Percentiles rank a stretch among this genome's conserved stretches.
These are phyloP conservation scores for Pseudocercospora vitis DNA, from an alignment of 2,329 filamentous ascomycete species.

Conservation along the genomic window DNA sequence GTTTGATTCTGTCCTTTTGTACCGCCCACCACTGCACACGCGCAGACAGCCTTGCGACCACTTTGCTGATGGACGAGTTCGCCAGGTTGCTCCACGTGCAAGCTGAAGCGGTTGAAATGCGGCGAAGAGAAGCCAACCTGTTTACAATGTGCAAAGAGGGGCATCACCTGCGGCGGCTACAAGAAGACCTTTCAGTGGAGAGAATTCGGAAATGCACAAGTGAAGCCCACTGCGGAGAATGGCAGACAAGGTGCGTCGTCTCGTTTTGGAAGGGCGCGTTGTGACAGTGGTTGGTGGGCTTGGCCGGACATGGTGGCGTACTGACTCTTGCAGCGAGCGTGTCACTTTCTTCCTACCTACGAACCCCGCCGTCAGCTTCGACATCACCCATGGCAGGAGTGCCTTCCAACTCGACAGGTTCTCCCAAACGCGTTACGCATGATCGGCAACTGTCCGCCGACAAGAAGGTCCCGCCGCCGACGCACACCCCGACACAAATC, in stretches of 20 bases:
- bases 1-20: background rate
- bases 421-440: too few relatives aligned
- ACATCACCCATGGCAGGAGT: constrained; percentile 4
- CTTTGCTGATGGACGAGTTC: constrained; percentile 27
- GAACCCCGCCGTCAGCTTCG: background rate
- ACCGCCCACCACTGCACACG: background rate
- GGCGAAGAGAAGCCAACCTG: constrained; percentile 63
- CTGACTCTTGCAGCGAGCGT: constrained; percentile 16
- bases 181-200: constrained; percentile 77
- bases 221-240: constrained; percentile 48
- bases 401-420: too few relatives aligned
- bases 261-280: background rate
- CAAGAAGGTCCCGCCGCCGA: constrained; percentile 4
- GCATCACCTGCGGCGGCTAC: constrained; percentile 68
- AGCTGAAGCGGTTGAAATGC: constrained; percentile 71
- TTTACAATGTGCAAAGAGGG: constrained; percentile 52
- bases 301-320: background rate
- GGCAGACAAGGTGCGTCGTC: constrained; percentile 13
- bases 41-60: constrained; percentile 6
- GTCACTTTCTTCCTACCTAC: constrained; percentile 1
- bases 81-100: constrained; percentile 70
- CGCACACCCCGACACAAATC: background rate
- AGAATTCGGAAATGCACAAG: constrained; percentile 64
- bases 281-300: background rate
- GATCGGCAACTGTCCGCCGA: background rate